phyloP scores from a whole-genome alignment of 192 early-diverging fungal genomes.

The Chytriomyces sp. region DNA sequence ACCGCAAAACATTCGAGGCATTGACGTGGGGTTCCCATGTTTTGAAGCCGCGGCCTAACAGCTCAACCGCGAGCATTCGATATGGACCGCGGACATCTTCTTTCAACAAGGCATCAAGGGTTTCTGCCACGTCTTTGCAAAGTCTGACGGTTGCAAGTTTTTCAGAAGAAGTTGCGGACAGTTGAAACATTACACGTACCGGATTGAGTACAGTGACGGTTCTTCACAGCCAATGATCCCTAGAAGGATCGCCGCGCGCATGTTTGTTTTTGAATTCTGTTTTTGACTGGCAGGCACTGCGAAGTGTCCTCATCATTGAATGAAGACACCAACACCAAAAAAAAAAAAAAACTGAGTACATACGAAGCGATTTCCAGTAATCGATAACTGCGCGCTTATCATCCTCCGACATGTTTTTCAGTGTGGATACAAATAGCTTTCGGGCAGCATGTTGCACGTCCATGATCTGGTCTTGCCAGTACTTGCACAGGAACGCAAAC shows the following conservation, averaged over 20 bases:
- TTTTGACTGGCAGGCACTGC: slow-evolving; percentile 30
- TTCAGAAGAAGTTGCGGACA: not conserved
- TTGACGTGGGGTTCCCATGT: slow-evolving; percentile 81
- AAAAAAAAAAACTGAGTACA: slow-evolving; percentile 26
- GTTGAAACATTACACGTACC: slow-evolving; percentile 15
- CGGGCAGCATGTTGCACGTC: slow-evolving; percentile 74
- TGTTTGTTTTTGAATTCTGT: slow-evolving; percentile 55
- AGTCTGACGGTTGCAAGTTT: slow-evolving; percentile 36
- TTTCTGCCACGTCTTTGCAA: slow-evolving; percentile 69
- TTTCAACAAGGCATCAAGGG: slow-evolving; percentile 65
- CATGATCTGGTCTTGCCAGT: slow-evolving; percentile 80
- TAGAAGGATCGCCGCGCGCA: slow-evolving; percentile 73
- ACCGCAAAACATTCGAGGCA: slow-evolving; percentile 63
- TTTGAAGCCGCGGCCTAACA: slow-evolving; percentile 74
- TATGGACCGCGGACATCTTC: slow-evolving; percentile 60
- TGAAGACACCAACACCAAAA: not conserved
- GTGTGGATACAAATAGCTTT: slow-evolving; percentile 57
- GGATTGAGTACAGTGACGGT: slow-evolving; percentile 46
- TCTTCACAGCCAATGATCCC: slow-evolving; percentile 75
- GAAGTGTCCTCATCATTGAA: not conserved
- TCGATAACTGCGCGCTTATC: slow-evolving; percentile 62
- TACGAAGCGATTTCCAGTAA: slow-evolving; percentile 75
- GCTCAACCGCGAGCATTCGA: slow-evolving; percentile 69
- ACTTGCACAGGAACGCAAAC: slow-evolving; percentile 75
- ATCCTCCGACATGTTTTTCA: slow-evolving; percentile 54